Evolutionary conservation across 257 asterid species (phyloP).

Genomic region (Coffea canephora): DNA sequence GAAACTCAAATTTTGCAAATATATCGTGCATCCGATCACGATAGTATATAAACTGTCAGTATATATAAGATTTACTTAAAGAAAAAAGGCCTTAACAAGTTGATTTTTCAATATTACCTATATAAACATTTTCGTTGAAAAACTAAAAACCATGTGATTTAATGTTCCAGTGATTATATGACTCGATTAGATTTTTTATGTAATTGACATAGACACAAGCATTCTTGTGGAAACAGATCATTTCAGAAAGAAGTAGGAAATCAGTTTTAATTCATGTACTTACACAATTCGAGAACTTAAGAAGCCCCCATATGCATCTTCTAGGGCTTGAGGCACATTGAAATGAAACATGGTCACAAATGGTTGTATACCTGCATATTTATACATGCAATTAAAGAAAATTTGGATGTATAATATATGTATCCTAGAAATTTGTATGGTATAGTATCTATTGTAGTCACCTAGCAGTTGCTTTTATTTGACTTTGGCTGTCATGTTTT

Average conservation of each 20-base stretch:
- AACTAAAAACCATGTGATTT: no score
- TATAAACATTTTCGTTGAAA: no score
- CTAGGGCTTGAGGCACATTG: conserved; percentile 50
- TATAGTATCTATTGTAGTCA: no score
- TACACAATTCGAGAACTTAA: conserved; percentile 50
- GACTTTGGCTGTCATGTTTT: neutral
- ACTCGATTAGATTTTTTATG: neutral
- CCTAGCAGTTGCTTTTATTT: no score
- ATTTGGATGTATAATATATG: neutral
- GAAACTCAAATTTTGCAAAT: no score
- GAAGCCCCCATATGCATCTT: conserved; percentile 60
- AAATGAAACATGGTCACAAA: conserved; percentile 52
- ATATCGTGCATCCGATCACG: no score
- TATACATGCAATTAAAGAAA: neutral
- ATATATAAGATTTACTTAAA: no score
- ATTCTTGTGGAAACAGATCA: neutral
- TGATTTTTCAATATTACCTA: no score
- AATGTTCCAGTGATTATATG: no score
- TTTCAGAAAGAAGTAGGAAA: neutral
- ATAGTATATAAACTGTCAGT: no score
- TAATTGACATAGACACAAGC: neutral
- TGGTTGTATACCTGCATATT: conserved; percentile 46
- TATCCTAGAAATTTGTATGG: neutral
- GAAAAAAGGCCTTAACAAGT: no score
- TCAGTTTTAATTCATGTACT: conserved; percentile 15